phyloP scores from a whole-genome alignment of 2,329 filamentous ascomycete genomes.

The Daldinia sp. region DNA sequence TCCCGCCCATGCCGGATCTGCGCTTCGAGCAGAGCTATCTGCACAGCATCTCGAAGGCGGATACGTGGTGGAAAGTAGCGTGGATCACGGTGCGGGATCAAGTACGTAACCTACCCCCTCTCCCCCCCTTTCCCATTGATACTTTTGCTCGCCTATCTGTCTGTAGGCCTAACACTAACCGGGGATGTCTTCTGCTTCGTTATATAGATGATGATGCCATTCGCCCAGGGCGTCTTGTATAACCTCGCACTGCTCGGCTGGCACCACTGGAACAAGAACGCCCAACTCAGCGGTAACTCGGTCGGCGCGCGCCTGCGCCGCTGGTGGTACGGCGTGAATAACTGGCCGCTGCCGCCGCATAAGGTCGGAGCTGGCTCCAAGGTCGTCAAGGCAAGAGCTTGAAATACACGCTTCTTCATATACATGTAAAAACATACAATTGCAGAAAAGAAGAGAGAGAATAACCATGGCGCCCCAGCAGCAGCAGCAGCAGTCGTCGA shows the following conservation, averaged over 20 bases:
- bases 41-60: conserved; percentile 83
- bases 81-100: conserved; percentile 92
- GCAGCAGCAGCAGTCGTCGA: conserved; percentile 1
- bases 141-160: too few species aligned
- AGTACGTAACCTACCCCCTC: too few species aligned
- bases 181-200: background rate
- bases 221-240: conserved; percentile 90
- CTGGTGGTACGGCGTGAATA: conserved; percentile 97
- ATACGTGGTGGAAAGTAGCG: conserved; percentile 81
- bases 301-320: conserved; percentile 81
- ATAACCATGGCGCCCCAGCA: conserved; percentile 6
- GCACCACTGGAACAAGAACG: conserved; percentile 87
- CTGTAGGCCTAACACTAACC: too few species aligned
- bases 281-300: conserved; percentile 80
- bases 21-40: conserved; percentile 99
- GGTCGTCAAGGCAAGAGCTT: conserved; percentile 9
- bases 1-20: conserved; percentile 83
- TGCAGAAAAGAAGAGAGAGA: background rate
- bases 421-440: background rate
- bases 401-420: background rate
- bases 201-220: conserved; percentile 80
- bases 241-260: conserved; percentile 87
- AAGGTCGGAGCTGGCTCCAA: background rate
- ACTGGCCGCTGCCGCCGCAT: conserved; percentile 76
- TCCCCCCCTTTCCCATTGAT: too few species aligned